Evolutionary conservation across 495 filamentous ascomycete genomes (phyloP), one percentile per base, ranked within the genome.

Genomic region (Talaromyces thailandensis): DNA sequence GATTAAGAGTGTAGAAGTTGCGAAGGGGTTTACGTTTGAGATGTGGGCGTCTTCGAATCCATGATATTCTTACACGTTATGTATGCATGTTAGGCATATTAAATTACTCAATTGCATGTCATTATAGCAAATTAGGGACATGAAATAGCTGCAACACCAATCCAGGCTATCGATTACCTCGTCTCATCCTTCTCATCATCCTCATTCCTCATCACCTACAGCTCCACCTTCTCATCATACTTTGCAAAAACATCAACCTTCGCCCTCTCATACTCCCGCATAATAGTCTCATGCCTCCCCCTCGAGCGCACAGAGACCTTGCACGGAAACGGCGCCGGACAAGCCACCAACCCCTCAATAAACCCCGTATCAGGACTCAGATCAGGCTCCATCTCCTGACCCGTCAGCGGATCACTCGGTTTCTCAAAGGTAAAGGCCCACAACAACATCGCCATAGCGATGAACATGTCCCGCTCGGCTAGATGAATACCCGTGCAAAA

Each of bases 401-500:
- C 70, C 3, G 40, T 51, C 0, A 31, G 58, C 1, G 64, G 68
- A 45, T 56, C 28, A 11, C 71, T 63, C 8, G 67, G 57, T 16
- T 52, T 29, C 26, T 62, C 60, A 24, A 62, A 52, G 7, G 40
- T 51, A 52, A 68, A 70, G 4, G 64, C 84, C 84, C 84, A 86
- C 1, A 86, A 66, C 24, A 84, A 60, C 9, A 80, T 75, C 16
- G 81, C 75, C 23, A 86, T 77, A 0, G 79, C 79, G 29, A 85
- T 75, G 74, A 81, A 85, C 3, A 82, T 75, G 5, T 78, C 80
- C 24, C 83, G 80, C 60, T 88, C 83, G 0, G 85, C 85, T 0
- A 86, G 68, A 3, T 81, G 79, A 56, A 84, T 81, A 0, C 84
- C 84, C 14, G 78, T 77, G 64, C 85, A 87, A 24, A 86, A 78